Evolutionary conservation across 2,329 filamentous ascomycete genomes (phyloP).

Genomic region (Aspergillus sp.): DNA sequence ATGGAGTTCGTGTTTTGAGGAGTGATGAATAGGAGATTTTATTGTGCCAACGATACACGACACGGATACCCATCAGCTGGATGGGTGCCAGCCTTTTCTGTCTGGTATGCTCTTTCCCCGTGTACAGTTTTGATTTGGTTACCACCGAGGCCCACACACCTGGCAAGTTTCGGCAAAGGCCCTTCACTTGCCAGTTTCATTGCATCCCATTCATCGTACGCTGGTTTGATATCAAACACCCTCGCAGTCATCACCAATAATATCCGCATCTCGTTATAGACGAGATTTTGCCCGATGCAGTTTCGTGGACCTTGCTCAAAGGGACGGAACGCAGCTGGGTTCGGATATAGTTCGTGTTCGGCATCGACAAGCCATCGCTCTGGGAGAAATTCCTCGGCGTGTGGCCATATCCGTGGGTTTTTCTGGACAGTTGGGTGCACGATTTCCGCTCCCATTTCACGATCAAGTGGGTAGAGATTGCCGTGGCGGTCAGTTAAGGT

Average conservation of each 20-base stretch:
- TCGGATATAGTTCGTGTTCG: neutral
- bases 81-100: neutral
- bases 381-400: constrained; percentile 6
- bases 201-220: constrained; percentile 1
- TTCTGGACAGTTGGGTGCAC: constrained; percentile 2
- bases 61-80: neutral
- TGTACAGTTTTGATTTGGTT: neutral
- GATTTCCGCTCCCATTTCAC: neutral
- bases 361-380: constrained; percentile 9
- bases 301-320: constrained; percentile 13
- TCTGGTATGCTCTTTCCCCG: neutral
- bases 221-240: constrained; percentile 3
- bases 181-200: neutral
- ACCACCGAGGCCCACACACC: neutral
- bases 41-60: neutral
- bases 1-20: no score
- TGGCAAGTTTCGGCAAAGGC: neutral
- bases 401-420: constrained; percentile 1
- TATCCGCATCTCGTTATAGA: constrained; percentile 3
- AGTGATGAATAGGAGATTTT: no score
- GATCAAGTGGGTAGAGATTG: neutral
- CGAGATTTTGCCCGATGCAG: constrained; percentile 10
- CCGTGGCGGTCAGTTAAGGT: neutral
- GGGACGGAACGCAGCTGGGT: constrained; percentile 8
- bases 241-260: constrained; percentile 1